phyloP scores from a whole-genome alignment of 192 early-diverging fungal genomes.

The Jimgerdemannia lactiflua region DNA sequence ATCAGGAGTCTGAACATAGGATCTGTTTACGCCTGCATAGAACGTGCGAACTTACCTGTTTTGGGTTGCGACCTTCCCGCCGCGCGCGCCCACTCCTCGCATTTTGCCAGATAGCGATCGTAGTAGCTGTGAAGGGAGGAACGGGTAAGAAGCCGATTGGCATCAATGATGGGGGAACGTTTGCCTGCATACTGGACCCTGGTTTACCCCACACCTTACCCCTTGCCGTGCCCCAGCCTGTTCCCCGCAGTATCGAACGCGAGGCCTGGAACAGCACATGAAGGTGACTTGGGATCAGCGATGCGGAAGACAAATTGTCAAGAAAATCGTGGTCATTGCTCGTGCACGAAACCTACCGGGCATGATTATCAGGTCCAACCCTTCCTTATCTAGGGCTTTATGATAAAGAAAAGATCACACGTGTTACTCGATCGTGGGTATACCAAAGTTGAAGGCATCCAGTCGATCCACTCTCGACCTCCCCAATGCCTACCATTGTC shows the following conservation, averaged over 20 bases:
- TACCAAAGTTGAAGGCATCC: background rate
- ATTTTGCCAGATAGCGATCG: slow-evolving; percentile 50
- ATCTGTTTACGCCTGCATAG: too few species aligned
- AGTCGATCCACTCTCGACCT: background rate
- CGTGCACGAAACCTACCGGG: slow-evolving; percentile 34
- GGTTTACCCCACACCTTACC: slow-evolving; percentile 24
- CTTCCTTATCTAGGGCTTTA: slow-evolving; percentile 44
- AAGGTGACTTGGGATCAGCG: too few species aligned
- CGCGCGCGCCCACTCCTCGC: slow-evolving; percentile 24
- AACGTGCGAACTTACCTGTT: slow-evolving; percentile 38
- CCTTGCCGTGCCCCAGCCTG: slow-evolving; percentile 63
- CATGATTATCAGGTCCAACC: slow-evolving; percentile 59
- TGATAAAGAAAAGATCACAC: background rate
- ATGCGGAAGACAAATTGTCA: slow-evolving; percentile 6
- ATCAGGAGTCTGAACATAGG: too few species aligned
- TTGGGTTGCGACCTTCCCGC: slow-evolving; percentile 5
- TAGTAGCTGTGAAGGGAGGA: slow-evolving; percentile 41
- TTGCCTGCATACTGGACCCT: too few species aligned
- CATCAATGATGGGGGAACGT: too few species aligned
- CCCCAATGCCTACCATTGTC: slow-evolving; percentile 63
- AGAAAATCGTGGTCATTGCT: background rate
- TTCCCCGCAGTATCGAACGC: slow-evolving; percentile 57
- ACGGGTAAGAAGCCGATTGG: background rate
- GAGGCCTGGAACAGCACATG: slow-evolving; percentile 41
- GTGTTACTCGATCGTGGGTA: background rate